Percentiles rank a stretch among this genome's conserved stretches.
phyloP scores from a whole-genome alignment of 257 asterid genomes.

The Schizonepeta tenuifolia region DNA sequence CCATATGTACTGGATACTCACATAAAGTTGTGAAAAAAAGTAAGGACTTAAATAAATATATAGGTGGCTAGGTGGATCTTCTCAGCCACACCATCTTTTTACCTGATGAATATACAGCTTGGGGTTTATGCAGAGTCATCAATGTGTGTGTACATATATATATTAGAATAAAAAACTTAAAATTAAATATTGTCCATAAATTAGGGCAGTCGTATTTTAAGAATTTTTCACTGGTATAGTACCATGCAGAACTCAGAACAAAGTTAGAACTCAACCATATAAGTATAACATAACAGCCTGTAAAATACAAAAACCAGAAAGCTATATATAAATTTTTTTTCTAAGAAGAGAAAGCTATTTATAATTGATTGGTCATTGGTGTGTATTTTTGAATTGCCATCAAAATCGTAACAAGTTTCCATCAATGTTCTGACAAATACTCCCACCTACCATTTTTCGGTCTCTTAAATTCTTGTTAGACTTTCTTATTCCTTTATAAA shows the following conservation, averaged over 20 bases:
- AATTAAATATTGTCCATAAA: too few relatives aligned
- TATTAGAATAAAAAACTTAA: too few relatives aligned
- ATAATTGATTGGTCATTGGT: not conserved
- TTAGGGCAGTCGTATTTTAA: too few relatives aligned
- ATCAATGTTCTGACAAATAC: constrained; percentile 12
- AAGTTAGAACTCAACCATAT: not conserved
- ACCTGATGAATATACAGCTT: too few relatives aligned
- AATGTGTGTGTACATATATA: too few relatives aligned
- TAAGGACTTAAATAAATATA: too few relatives aligned
- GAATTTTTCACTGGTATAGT: too few relatives aligned
- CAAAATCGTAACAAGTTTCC: constrained; percentile 16
- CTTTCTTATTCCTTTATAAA: not conserved
- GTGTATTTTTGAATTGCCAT: not conserved
- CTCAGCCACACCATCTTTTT: too few relatives aligned
- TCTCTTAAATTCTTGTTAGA: constrained; percentile 12
- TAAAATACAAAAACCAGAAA: not conserved
- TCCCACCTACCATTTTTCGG: constrained; percentile 17
- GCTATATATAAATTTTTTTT: not conserved
- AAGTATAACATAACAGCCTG: not conserved
- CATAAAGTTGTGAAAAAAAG: not conserved
- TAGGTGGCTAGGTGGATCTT: too few relatives aligned
- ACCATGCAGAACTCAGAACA: too few relatives aligned
- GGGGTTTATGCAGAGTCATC: too few relatives aligned
- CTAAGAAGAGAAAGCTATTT: not conserved
- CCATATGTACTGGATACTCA: not conserved